Conservation (phyloP, 2,329 filamentous ascomycete species). For the Tolypocladium inflatum region DNA sequence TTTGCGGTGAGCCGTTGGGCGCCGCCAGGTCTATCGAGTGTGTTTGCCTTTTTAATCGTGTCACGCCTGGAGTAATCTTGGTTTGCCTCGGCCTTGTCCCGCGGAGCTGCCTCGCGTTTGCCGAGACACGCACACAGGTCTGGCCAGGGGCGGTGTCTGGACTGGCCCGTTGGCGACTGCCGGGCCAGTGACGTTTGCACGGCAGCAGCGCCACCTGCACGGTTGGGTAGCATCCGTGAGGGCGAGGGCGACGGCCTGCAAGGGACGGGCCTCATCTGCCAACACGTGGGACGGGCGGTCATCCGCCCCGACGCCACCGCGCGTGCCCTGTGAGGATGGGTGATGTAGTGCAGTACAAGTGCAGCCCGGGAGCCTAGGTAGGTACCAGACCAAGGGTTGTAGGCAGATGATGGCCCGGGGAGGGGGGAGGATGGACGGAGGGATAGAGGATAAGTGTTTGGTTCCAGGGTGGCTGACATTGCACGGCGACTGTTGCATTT, state of each 20-base stretch:
- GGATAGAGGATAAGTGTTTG: not conserved
- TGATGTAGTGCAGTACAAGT: not conserved
- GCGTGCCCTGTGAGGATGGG: not conserved
- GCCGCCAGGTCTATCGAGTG: slow-evolving; percentile 2
- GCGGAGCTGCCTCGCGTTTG: not conserved
- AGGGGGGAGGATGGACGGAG: not conserved
- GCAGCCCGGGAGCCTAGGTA: not conserved
- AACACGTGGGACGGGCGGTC: not conserved
- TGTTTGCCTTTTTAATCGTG: not conserved
- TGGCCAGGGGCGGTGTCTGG: not conserved
- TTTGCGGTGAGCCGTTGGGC: not conserved
- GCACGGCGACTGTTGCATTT: not conserved
- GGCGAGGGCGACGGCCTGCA: not conserved
- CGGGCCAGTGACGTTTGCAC: not conserved
- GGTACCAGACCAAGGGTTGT: not conserved
- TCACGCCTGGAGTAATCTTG: not conserved
- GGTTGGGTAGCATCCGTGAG: not conserved
- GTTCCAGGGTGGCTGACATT: not conserved
- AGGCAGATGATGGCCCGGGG: not conserved
- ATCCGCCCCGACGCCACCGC: not conserved
- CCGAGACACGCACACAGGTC: not conserved
- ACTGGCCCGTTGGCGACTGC: not conserved
- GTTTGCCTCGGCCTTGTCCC: not conserved
- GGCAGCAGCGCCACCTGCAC: not conserved
- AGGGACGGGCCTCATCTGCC: not conserved